Base-by-base conservation (phyloP, 441 rosid species). In the Kokia cookei region DNA sequence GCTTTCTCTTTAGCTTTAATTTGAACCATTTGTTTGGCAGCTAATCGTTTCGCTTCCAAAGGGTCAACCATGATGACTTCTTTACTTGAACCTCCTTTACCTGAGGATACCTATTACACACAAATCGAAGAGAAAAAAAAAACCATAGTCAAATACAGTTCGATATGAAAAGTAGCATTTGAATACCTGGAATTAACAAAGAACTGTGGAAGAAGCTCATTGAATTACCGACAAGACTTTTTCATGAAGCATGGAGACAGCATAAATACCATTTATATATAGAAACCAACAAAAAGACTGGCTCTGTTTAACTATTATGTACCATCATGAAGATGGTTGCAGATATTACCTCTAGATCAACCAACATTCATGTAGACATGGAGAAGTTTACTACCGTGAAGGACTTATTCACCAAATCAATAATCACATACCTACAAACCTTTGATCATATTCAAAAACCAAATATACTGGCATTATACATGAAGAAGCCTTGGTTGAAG, bases 51-150 rank as follows among this genome's bases (percentile, higher is more conserved):
- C 47, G 98, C 98, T 68, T 94, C 97, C 76, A 83, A 65, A 71
- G 97, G 98, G 76, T 92, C 97, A 69, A 94, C 97, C 98, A 94
- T 94, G 76, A 85, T 79, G 42, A 89, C 77, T 69, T 80, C 85
- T 1, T 78, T 82, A 54, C 78, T 50, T 5, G 73, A 73, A 65
- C 40, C 76, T 72, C 76, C 79, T 61, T 74, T 76, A 53, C 84
- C 82, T 1, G 87, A 78, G 60, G 87, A 79, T 62, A 86, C 83
- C 91, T 87, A 76, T 53, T 79, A 45, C 66, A 79, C 22, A 76
- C 53, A 66, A 75, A 29, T 29, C 29, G 6, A 15, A 58, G 26
- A 55, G 9, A 10, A 3, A 54, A 48, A 11, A 4, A 19, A 57
- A 51, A 50, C 19, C 48, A 43, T 19, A 11, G 45, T 47, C 26